Evolutionary conservation across 2,329 filamentous ascomycete species (phyloP).

Genomic region (Leptosphaerulina australis): DNA sequence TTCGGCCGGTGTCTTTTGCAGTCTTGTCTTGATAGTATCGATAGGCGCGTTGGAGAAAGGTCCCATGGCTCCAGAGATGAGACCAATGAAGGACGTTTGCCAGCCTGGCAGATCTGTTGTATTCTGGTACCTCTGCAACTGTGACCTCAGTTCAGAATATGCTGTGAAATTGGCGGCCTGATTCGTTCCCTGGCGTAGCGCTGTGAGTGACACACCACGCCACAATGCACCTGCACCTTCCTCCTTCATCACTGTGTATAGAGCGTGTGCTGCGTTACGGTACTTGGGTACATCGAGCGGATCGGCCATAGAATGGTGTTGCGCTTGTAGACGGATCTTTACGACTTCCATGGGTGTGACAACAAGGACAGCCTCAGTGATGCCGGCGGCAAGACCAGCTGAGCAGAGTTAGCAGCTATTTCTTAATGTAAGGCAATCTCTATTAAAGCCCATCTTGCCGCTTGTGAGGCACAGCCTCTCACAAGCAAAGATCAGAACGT

Average conservation of each 20-base stretch:
- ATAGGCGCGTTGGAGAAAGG: slow-evolving; percentile 96
- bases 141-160: slow-evolving; percentile 89
- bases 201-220: slow-evolving; percentile 91
- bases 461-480: not conserved
- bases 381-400: slow-evolving; percentile 89
- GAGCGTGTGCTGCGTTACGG: slow-evolving; percentile 83
- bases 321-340: slow-evolving; percentile 97
- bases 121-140: slow-evolving; percentile 74
- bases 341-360: slow-evolving; percentile 99
- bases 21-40: slow-evolving; percentile 96
- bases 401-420: slow-evolving; percentile 23
- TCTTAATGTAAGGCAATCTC: not conserved
- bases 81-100: slow-evolving; percentile 88
- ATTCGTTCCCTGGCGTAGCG: slow-evolving; percentile 92
- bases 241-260: slow-evolving; percentile 89
- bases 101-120: slow-evolving; percentile 78
- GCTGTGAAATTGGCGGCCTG: slow-evolving; percentile 97
- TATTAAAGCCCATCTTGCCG: not conserved
- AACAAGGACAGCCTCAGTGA: slow-evolving; percentile 94
- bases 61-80: slow-evolving; percentile 92
- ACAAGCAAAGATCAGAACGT: slow-evolving; percentile 17
- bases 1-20: slow-evolving; percentile 87
- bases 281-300: slow-evolving; percentile 96
- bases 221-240: slow-evolving; percentile 89
- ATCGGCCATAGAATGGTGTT: slow-evolving; percentile 97